Percentiles rank a stretch among this genome's conserved stretches.
phyloP scores from a whole-genome alignment of 805 yeast species.

The Candida khao-thaluensis region DNA sequence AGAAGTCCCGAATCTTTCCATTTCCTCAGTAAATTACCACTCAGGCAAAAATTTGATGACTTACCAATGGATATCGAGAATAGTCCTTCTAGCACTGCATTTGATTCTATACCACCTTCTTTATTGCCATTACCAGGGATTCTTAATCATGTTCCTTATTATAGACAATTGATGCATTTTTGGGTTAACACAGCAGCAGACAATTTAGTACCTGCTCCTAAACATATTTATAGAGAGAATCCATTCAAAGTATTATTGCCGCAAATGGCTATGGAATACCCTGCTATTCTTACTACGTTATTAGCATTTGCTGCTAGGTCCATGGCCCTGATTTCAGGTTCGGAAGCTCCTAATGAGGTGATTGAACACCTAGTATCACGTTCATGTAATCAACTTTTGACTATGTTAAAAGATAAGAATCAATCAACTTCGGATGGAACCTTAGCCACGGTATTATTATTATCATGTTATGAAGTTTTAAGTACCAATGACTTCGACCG shows the following conservation, averaged over 20 bases:
- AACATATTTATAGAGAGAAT: constrained; percentile 51
- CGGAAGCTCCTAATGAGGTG: constrained; percentile 37
- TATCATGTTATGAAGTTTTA: constrained; percentile 54
- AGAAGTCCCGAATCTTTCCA: not conserved
- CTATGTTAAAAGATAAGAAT: constrained; percentile 46
- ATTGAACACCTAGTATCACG: constrained; percentile 54
- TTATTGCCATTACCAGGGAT: constrained; percentile 59
- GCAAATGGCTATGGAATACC: constrained; percentile 60
- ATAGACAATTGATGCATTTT: constrained; percentile 60
- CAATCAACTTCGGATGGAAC: constrained; percentile 66
- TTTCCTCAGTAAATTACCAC: not conserved
- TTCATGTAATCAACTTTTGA: constrained; percentile 56
- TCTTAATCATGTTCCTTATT: constrained; percentile 56
- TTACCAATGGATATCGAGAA: constrained; percentile 8
- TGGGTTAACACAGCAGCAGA: constrained; percentile 61
- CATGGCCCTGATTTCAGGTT: constrained; percentile 25
- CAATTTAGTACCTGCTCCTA: constrained; percentile 65
- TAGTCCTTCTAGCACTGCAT: not conserved
- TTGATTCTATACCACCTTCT: constrained; percentile 30
- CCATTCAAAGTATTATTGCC: constrained; percentile 70
- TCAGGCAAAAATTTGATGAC: constrained; percentile 6
- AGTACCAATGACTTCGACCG: constrained; percentile 45
- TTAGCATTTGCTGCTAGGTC: constrained; percentile 43
- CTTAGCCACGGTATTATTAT: constrained; percentile 56
- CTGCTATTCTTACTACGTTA: constrained; percentile 55